Evolutionary conservation across 352 stramenopile genomes (phyloP).

Genomic region (Plasmopara viticola): DNA sequence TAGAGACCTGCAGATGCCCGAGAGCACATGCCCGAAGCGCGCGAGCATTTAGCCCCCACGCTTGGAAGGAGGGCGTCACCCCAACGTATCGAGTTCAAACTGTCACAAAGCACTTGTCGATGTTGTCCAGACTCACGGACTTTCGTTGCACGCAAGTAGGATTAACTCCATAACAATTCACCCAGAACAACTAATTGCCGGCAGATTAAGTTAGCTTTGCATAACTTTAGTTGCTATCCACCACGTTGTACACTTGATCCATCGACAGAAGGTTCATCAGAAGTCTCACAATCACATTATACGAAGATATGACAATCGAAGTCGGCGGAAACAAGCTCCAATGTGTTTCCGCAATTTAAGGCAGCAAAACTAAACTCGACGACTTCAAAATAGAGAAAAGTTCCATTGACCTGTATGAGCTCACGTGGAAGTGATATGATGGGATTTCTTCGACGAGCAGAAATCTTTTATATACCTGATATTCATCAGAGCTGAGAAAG

Average conservation of each 20-base stretch:
- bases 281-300: no score
- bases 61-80: no score
- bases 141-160: not conserved
- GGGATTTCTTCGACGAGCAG: not conserved
- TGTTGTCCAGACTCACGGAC: not conserved
- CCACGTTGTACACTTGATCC: no score
- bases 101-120: conserved; percentile 4
- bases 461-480: conserved; percentile 23
- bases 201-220: conserved; percentile 1
- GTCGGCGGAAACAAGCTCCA: no score
- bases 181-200: conserved; percentile 12
- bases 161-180: conserved; percentile 9
- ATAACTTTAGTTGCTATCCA: no score
- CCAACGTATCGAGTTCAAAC: no score
- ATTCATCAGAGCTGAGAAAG: conserved; percentile 32
- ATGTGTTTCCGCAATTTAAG: conserved; percentile 4
- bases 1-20: no score
- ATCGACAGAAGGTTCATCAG: no score
- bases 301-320: no score
- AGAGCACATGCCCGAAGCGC: no score
- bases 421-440: conserved; percentile 7
- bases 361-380: conserved; percentile 8
- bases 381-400: not conserved
- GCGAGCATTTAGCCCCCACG: no score
- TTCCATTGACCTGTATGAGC: conserved; percentile 3